Percentiles rank a stretch among this genome's conserved stretches.
phyloP scores from a whole-genome alignment of 2,329 filamentous ascomycete species.

The Ceratocystis ficicola region DNA sequence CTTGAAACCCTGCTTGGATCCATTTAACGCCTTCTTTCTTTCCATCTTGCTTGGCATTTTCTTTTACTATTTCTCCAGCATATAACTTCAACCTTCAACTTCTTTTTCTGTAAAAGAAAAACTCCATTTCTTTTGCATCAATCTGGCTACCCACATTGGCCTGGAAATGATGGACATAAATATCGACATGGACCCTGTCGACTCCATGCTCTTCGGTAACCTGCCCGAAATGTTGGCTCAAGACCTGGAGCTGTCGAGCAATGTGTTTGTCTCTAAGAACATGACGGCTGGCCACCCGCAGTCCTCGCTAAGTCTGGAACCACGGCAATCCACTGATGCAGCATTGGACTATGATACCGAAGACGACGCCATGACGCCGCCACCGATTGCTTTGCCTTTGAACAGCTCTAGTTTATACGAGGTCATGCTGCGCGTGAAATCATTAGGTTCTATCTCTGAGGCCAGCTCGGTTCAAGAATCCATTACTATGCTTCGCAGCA shows the following conservation, averaged over 20 bases:
- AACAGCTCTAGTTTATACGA: conserved; percentile 14
- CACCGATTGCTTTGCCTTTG: conserved; percentile 13
- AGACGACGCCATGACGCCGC: conserved; percentile 8
- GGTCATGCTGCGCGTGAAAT: conserved; percentile 19
- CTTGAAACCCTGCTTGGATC: conserved; percentile 5
- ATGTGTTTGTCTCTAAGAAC: conserved; percentile 38
- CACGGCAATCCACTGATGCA: conserved; percentile 10
- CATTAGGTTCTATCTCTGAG: conserved; percentile 13
- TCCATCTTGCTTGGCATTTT: background rate
- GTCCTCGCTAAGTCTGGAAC: conserved; percentile 3
- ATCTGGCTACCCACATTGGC: background rate
- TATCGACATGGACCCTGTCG: conserved; percentile 17
- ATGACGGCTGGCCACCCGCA: conserved; percentile 41
- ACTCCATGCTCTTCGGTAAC: conserved; percentile 31
- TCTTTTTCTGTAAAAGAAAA: background rate
- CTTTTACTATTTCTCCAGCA: background rate
- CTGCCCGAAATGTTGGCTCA: conserved; percentile 45
- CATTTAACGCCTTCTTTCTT: background rate
- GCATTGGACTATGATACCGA: conserved; percentile 11
- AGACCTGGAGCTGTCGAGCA: conserved; percentile 40
- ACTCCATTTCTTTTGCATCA: too few relatives aligned
- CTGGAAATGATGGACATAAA: conserved; percentile 2
- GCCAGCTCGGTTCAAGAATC: conserved; percentile 18
- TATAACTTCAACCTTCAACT: background rate
- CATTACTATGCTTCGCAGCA: conserved; percentile 16